These are phyloP conservation scores for Erythrobasidium hasegawianum DNA, from an alignment of 1,284 basidiomycete genomes.

Conservation along the genomic window DNA sequence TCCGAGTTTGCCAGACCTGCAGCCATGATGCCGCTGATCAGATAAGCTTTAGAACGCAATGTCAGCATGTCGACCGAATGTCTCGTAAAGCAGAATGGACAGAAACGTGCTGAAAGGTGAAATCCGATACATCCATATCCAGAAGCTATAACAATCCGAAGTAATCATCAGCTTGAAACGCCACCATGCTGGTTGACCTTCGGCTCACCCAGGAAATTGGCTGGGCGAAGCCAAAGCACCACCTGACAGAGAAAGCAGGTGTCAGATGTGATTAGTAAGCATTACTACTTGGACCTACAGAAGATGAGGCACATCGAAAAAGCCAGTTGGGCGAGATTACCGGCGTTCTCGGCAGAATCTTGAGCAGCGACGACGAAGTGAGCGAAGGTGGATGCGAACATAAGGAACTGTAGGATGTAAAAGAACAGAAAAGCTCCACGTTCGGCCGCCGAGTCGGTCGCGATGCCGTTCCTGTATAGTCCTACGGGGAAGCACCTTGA, in stretches of 20 bases:
- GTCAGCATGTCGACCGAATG: no score
- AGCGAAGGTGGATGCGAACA: constrained; percentile 52
- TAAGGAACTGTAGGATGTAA: constrained; percentile 48
- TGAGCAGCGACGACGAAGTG: constrained; percentile 48
- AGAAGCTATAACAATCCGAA: no score
- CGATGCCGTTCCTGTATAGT: constrained; percentile 23
- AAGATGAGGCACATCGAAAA: constrained; percentile 52
- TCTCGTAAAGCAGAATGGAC: no score
- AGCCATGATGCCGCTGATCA: constrained; percentile 14
- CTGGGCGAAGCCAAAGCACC: no score
- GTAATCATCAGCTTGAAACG: no score
- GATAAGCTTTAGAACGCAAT: no score
- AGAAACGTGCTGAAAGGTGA: no score
- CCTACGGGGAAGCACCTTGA: not conserved
- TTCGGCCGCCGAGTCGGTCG: constrained; percentile 41
- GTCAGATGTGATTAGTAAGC: no score
- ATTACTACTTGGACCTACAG: constrained; percentile 45
- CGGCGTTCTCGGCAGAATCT: constrained; percentile 47
- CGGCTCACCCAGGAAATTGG: no score
- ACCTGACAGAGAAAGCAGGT: no score
- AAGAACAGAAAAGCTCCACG: constrained; percentile 50
- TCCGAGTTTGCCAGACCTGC: constrained; percentile 8
- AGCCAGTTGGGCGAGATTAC: constrained; percentile 51
- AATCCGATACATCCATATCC: no score
- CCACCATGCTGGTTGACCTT: no score